Percentiles rank a stretch among this genome's conserved stretches.
phyloP scores from a whole-genome alignment of 169 alveolate species.

The Plasmodium berghei region DNA sequence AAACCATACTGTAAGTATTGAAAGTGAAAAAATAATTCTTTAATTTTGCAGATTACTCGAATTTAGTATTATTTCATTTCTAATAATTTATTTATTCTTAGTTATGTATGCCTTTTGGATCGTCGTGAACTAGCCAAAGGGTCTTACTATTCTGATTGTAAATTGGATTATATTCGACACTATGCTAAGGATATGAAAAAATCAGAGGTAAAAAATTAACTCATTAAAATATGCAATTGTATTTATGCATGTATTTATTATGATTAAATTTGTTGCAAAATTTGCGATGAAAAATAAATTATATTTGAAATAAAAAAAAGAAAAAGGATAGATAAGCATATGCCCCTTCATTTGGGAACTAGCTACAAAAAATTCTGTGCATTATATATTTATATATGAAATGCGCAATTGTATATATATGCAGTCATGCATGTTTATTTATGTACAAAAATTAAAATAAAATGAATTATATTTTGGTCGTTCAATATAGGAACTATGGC shows the following conservation, averaged over 20 bases:
- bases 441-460: background rate
- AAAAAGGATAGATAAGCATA: constrained; percentile 9
- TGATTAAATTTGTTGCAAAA: background rate
- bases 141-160: constrained; percentile 64
- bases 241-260: background rate
- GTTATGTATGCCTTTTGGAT: constrained; percentile 59
- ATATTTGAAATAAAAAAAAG: constrained; percentile 1
- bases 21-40: background rate
- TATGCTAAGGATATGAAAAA: constrained; percentile 30
- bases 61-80: background rate
- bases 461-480: background rate
- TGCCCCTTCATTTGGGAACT: background rate
- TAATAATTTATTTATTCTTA: background rate
- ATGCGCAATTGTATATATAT: background rate
- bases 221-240: background rate
- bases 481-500: constrained; percentile 48
- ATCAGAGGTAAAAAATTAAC: constrained; percentile 25
- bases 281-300: no score
- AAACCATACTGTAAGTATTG: constrained; percentile 54
- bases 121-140: constrained; percentile 58
- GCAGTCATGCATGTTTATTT: background rate
- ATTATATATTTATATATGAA: background rate
- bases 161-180: constrained; percentile 33
- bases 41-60: background rate
- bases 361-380: background rate